Evolutionary conservation across 2,329 filamentous ascomycete species (phyloP).

Genomic region (Xylaria sp.): DNA sequence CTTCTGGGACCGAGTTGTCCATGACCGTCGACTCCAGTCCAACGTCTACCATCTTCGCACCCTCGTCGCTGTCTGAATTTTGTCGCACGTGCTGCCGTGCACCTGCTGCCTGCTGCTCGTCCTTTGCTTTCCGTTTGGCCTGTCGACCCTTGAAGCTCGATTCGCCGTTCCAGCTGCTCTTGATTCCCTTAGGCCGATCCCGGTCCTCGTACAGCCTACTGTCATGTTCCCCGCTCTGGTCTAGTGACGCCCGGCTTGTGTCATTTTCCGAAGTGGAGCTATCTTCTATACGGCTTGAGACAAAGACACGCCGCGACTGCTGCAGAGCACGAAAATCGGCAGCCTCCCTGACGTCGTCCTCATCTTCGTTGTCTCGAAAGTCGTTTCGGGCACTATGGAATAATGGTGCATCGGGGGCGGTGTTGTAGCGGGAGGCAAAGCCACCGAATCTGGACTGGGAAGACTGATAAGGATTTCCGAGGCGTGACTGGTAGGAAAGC

Average conservation of each 20-base stretch:
- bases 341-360: conserved; percentile 89
- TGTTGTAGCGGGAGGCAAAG: conserved; percentile 77
- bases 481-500: conserved; percentile 40
- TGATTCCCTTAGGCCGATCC: conserved; percentile 58
- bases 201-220: conserved; percentile 52
- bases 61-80: conserved; percentile 47
- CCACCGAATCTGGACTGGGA: conserved; percentile 79
- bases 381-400: conserved; percentile 92
- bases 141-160: conserved; percentile 49
- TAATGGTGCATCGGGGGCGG: conserved; percentile 81
- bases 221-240: conserved; percentile 59
- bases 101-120: conserved; percentile 43
- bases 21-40: conserved; percentile 74
- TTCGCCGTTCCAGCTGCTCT: conserved; percentile 68
- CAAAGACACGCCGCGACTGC: conserved; percentile 85
- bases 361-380: conserved; percentile 91
- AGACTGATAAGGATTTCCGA: conserved; percentile 79
- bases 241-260: conserved; percentile 60
- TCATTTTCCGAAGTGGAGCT: conserved; percentile 83
- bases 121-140: conserved; percentile 51
- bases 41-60: conserved; percentile 82
- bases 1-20: conserved; percentile 64
- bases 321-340: conserved; percentile 95
- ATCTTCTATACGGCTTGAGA: conserved; percentile 80
- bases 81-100: conserved; percentile 39